Base-by-base conservation (phyloP, 1,284 basidiomycete species). In the Fomitopsis pinicola region DNA sequence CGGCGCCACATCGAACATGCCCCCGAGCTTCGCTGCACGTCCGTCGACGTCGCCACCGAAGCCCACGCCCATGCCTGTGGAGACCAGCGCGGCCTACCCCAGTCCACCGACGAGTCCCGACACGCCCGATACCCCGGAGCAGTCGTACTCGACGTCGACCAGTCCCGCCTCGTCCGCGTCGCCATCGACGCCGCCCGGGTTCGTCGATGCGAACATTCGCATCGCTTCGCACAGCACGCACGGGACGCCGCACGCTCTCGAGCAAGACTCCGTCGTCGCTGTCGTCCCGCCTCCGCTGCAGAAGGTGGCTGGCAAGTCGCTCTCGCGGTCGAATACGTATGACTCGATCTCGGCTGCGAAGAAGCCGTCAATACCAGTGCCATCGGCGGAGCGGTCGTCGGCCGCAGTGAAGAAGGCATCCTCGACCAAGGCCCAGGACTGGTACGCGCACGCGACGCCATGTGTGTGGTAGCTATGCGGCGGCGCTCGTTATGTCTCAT, bases 81-180 rank as follows among this genome's bases (percentile, higher is more conserved):
- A 60, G 40, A 35, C 58, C 9, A 30, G 55, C 14, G 17, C 52
- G 1, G 19, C 45, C 22, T 52, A 48, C 56, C 58, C 71, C 5
- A 72, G 73, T 1, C 78, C 79, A 0, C 64, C 68, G 42, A 68
- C 55, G 57, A 69, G 70, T 28, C 70, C 71, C 26, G 77, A 78
- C 26, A 76, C 77, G 0, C 81, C 80, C 42, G 77, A 80, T 48
- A 82, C 82, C 0, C 82, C 79, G 0, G 78, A 81, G 0, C 75
- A 79, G 0, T 80, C 77, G 0, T 81, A 78, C 63, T 81, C 82
- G 0, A 77, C 74, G 0, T 80, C 80, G 19, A 78, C 82, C 0
- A 82, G 83, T 0, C 82, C 83, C 1, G 82, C 84, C 2, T 83
- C 82, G 0, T 80, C 82, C 0, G 80, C 76, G 0, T 82, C 84